Evolutionary conservation across 1,139 yeast species (phyloP), one percentile per base, ranked within the genome.

Genomic region (Scheffersomyces illinoinensis): DNA sequence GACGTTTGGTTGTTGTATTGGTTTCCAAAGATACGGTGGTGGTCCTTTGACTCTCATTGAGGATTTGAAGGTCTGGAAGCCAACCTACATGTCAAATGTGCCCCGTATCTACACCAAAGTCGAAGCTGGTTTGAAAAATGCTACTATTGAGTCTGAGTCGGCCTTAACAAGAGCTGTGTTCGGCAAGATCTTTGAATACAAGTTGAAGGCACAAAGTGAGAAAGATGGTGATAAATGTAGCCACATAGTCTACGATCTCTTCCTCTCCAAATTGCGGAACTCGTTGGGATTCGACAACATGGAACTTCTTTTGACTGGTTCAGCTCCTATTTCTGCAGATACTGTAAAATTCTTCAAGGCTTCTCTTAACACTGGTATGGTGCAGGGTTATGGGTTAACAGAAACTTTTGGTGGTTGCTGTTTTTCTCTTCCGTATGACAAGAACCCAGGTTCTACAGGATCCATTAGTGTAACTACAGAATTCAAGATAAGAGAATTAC

Each of bases 321-420:
- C 93, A 47, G 96, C 96, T 4, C 96, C 96, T 21, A 84, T 90
- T 58, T 76, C 89, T 23, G 79, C 83, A 21, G 85, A 83, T 48
- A 87, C 91, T 12, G 75, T 88, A 54, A 73, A 77, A 56, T 89
- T 89, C 69, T 73, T 90, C 67, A 86, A 84, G 68, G 85, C 87
- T n/a, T 82, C 88, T 1, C 77, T 90, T 52, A 85, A 84, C 56
- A 71, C 83, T 58, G 89, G 89, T 23, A 69, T 89, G 57, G 71
- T 78, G 47, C 93, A 90, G 72, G 96, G 96, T 23, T 90, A 90
- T 70, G 96, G 96, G 1, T 76, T 88, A 60, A 90, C 96, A 4
- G 96, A 90, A 71, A 78, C 90, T 1, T 86, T 86, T 73, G 90
- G 91, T 5, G 93, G 92, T 17, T 71, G 85, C 56, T 76, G 84